Base-by-base conservation (phyloP, 495 filamentous ascomycete species). In the Xylaria curta region DNA sequence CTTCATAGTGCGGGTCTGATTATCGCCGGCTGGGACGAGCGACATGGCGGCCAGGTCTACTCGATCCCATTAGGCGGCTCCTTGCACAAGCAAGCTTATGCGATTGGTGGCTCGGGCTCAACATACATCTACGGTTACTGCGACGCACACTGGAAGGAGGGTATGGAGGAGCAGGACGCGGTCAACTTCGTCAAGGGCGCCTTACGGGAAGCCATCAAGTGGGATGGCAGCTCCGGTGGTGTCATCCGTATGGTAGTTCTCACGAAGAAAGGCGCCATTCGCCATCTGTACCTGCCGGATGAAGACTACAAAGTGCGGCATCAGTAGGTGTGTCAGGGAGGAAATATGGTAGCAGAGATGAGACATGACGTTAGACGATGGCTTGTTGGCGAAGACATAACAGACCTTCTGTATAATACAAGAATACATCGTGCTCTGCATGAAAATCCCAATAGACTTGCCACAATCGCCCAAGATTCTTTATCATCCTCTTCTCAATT, bases 111-210 rank as follows among this genome's bases (percentile, higher is more conserved):
- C 64, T 98, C 95, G 10, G 96, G 96, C 17, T 98, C 95, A 76
- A 98, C 96, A 62, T 99, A 98, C 85, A 99, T 99, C 83, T 98
- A 97, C 85, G 96, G 96, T 74, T 98, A 95, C 85, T 98, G 96
- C 80, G 95, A 99, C 81, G 91, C 94, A 63, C 88, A 99, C 87
- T 99, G 96, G 96, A 91, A 88, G 78, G 97, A 98, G 79, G 89
- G 90, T 75, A 98, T 99, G 95, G 92, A 91, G 31, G 95, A 99
- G 87, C 86, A 88, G 53, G 94, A 97, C 71, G 97, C 96, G n/a
- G 88, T 99, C 69, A 82, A 90, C 36, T 99, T 98, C 74, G 97
- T 99, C 75, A 97, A 97, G 81, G 91, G 89, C 51, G 89, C 96
- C 13, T 82, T 99, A 80, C 86, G 89, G 76, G 95, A 99, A 85